Evolutionary conservation across 352 stramenopile species (phyloP).

Genomic region (Plasmopara muralis): DNA sequence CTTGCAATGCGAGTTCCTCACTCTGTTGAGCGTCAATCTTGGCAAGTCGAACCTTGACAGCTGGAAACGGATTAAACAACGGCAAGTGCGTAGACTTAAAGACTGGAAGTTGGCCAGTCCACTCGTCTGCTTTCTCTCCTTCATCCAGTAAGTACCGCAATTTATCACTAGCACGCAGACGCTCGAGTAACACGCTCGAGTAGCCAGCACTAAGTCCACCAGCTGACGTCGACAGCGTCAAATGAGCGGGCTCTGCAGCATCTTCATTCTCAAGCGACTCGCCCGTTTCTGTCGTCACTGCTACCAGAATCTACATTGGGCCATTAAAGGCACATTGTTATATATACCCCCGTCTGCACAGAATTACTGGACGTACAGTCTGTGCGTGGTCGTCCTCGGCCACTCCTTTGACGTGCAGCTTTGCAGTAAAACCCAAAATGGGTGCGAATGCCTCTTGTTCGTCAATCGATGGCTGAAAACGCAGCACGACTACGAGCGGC

Average conservation of each 20-base stretch:
- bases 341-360: not conserved
- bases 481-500: slow-evolving; percentile 66
- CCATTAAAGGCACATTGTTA: not conserved
- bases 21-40: slow-evolving; percentile 16
- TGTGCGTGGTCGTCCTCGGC: slow-evolving; percentile 63
- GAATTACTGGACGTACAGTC: slow-evolving; percentile 21
- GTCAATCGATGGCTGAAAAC: slow-evolving; percentile 61
- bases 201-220: slow-evolving; percentile 46
- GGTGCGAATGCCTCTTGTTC: slow-evolving; percentile 72
- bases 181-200: slow-evolving; percentile 71
- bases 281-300: slow-evolving; percentile 52
- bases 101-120: slow-evolving; percentile 52
- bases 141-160: slow-evolving; percentile 46
- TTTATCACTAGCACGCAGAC: slow-evolving; percentile 57
- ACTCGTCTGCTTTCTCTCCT: slow-evolving; percentile 22
- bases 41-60: slow-evolving; percentile 31
- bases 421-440: slow-evolving; percentile 47
- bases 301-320: slow-evolving; percentile 42
- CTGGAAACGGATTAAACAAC: slow-evolving; percentile 77
- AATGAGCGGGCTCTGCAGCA: slow-evolving; percentile 37
- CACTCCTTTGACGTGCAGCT: slow-evolving; percentile 59
- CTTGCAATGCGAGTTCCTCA: slow-evolving; percentile 35
- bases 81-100: slow-evolving; percentile 71
- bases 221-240: slow-evolving; percentile 49
- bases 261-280: slow-evolving; percentile 55